Evolutionary conservation across 129 eudicot genomes (phyloP).

Genomic region (Ambrosia artemisiifolia): DNA sequence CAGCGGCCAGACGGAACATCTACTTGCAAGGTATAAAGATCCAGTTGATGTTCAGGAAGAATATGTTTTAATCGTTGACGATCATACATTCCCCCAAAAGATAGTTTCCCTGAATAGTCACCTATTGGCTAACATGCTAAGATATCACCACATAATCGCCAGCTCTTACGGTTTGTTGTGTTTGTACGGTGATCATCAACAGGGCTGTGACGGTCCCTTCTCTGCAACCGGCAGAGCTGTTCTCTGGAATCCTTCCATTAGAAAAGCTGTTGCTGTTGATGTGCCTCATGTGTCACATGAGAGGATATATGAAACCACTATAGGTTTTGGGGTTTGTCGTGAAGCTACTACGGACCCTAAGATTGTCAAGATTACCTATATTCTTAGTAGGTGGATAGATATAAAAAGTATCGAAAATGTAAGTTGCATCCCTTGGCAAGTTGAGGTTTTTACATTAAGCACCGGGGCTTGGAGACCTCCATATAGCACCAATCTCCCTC

Average conservation of each 20-base stretch:
- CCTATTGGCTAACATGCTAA: conserved; percentile 10
- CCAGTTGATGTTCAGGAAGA: background rate
- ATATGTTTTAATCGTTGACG: conserved; percentile 12
- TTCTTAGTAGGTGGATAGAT: too few species aligned
- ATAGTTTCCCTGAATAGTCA: background rate
- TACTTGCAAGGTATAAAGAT: conserved; percentile 25
- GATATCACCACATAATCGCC: conserved; percentile 27
- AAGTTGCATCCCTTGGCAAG: too few species aligned
- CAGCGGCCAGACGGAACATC: background rate
- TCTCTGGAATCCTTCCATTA: conserved; percentile 43
- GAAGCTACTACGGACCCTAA: conserved; percentile 16
- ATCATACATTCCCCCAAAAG: conserved; percentile 8
- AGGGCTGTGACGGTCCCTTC: background rate
- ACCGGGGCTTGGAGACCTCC: conserved; percentile 28
- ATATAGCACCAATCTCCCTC: background rate
- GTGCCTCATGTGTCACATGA: background rate
- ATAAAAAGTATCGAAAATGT: too few species aligned
- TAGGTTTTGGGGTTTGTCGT: conserved; percentile 47
- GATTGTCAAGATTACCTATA: conserved; percentile 31
- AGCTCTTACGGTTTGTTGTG: conserved; percentile 41
- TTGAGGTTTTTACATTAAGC: conserved; percentile 19
- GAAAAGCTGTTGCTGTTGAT: conserved; percentile 4
- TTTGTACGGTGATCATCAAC: conserved; percentile 22
- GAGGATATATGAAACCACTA: background rate
- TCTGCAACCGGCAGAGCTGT: background rate